Conservation (phyloP, 495 filamentous ascomycete species). For the Recurvomyces mirabilis region DNA sequence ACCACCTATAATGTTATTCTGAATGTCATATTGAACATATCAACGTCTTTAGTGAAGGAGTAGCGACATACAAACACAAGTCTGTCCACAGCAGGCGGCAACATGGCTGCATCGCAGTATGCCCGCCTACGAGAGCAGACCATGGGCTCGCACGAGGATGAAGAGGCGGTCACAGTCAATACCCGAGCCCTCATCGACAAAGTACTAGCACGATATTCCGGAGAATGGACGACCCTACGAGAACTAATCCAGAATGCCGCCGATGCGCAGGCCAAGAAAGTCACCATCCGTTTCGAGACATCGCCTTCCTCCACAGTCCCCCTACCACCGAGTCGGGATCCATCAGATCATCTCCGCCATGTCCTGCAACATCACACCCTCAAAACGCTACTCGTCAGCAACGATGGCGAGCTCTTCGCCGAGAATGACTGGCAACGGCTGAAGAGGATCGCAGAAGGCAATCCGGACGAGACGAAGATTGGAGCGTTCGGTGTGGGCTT, state of each 20-base stretch:
- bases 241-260: conserved; percentile 98
- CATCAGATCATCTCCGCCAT: conserved; percentile 66
- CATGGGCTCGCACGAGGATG: conserved; percentile 71
- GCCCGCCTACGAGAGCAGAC: conserved; percentile 75
- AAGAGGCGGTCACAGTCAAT: conserved; percentile 98
- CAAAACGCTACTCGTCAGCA: conserved; percentile 71
- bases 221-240: conserved; percentile 75
- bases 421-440: conserved; percentile 83
- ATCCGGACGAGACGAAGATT: conserved; percentile 97
- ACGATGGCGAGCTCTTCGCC: conserved; percentile 76
- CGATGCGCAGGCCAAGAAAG: conserved; percentile 80
- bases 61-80: no score
- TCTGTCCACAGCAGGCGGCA: no score
- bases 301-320: conserved; percentile 67
- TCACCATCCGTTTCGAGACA: conserved; percentile 84
- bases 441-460: conserved; percentile 95
- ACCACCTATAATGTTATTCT: no score
- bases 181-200: conserved; percentile 96
- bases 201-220: conserved; percentile 86
- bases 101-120: conserved; percentile 35
- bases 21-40: no score
- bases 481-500: conserved; percentile 98
- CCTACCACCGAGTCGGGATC: conserved; percentile 53
- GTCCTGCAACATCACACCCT: conserved; percentile 72
- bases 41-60: no score